Conservation (phyloP, 441 rosid genomes). For the Flueggea neowawraea region DNA sequence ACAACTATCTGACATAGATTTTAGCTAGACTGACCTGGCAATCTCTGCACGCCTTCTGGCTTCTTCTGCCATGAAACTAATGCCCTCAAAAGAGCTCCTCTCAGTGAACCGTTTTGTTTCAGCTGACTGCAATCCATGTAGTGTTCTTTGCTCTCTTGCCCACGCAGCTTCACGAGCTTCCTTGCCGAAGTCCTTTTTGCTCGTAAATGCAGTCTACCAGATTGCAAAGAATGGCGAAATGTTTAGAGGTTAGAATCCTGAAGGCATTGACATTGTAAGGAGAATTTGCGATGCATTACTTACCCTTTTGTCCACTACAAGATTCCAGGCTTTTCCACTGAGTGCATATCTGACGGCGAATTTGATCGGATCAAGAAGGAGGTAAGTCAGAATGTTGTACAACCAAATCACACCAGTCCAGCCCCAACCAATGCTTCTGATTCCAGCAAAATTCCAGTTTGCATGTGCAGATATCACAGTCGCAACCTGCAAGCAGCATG, state of each 20-base stretch:
- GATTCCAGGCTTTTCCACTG: slow-evolving; percentile 80
- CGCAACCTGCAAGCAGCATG: slow-evolving; percentile 47
- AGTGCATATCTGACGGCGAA: slow-evolving; percentile 70
- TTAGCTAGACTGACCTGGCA: slow-evolving; percentile 45
- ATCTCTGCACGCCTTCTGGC: slow-evolving; percentile 89
- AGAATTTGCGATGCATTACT: not conserved
- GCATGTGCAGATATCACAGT: slow-evolving; percentile 58
- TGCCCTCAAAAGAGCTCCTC: slow-evolving; percentile 62
- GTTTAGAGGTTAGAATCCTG: too few relatives aligned
- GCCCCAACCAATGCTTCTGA: slow-evolving; percentile 77
- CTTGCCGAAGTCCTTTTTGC: slow-evolving; percentile 79
- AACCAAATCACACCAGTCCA: slow-evolving; percentile 97
- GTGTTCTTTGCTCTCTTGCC: slow-evolving; percentile 85
- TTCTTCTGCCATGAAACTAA: slow-evolving; percentile 80
- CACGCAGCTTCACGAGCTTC: slow-evolving; percentile 94
- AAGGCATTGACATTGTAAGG: too few relatives aligned
- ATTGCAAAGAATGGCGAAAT: too few relatives aligned
- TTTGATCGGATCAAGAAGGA: slow-evolving; percentile 71
- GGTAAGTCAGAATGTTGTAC: slow-evolving; percentile 58
- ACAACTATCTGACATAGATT: too few relatives aligned
- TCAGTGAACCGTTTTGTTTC: slow-evolving; percentile 44
- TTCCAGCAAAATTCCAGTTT: slow-evolving; percentile 69
- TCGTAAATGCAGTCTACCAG: slow-evolving; percentile 79
- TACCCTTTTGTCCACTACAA: slow-evolving; percentile 77
- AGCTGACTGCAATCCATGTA: slow-evolving; percentile 71